Evolutionary conservation across 352 stramenopile genomes (phyloP).

Genomic region (Phytophthora citricola): DNA sequence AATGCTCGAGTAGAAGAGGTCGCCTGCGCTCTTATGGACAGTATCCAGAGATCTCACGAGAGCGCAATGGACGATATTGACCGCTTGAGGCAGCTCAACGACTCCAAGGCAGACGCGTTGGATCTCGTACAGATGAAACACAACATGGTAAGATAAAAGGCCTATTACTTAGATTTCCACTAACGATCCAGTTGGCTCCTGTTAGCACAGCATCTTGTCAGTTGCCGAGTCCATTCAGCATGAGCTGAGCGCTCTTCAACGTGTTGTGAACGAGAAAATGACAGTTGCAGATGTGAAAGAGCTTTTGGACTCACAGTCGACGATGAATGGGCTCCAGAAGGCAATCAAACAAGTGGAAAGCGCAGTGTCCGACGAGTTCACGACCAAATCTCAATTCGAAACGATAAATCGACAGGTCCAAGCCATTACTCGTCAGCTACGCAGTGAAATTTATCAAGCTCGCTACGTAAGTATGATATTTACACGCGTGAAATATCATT

Average conservation of each 20-base stretch:
- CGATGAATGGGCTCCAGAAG: constrained; percentile 29
- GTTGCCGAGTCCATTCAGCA: constrained; percentile 56
- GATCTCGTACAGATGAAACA: constrained; percentile 49
- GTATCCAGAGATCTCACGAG: constrained; percentile 38
- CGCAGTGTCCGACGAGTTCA: constrained; percentile 37
- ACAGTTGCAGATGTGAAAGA: constrained; percentile 39
- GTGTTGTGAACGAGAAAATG: constrained; percentile 43
- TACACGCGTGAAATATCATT: not conserved
- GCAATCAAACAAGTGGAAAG: constrained; percentile 37
- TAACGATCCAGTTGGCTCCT: constrained; percentile 3
- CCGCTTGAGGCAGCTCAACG: constrained; percentile 21
- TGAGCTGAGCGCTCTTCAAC: constrained; percentile 37
- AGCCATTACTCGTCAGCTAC: constrained; percentile 57
- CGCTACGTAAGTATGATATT: constrained; percentile 59
- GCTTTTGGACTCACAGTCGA: constrained; percentile 40
- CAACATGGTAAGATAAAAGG: constrained; percentile 42
- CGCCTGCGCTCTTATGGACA: constrained; percentile 33
- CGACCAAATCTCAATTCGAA: constrained; percentile 36
- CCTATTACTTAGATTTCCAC: not conserved
- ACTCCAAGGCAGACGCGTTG: constrained; percentile 27
- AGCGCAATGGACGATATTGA: constrained; percentile 31
- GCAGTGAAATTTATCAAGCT: constrained; percentile 76
- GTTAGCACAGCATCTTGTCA: constrained; percentile 48
- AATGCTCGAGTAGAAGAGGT: constrained; percentile 38
- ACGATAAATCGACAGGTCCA: constrained; percentile 46